Evolutionary conservation across 441 rosid genomes (phyloP), one percentile per base, ranked within the genome.

Genomic region (Corymbia calophylla): DNA sequence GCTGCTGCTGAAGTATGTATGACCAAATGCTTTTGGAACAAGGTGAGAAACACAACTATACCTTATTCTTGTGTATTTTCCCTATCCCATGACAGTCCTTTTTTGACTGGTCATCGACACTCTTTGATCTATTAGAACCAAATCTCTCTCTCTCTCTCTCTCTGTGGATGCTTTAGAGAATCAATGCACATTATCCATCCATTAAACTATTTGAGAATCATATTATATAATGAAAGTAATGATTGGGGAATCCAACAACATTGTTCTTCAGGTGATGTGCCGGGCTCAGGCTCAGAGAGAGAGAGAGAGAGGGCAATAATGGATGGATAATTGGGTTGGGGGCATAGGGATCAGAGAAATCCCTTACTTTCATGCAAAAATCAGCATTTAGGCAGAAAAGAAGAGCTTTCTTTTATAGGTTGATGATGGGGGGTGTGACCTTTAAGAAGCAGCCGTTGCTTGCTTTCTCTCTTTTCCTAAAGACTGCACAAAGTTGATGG

Each of bases 331-430:
- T 95, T 93, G 92, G 91, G 92, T 86, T 92, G 87, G 29, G 53
- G 51, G 88, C 89, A 90, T 93, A 89, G 91, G 91, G 96, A 95
- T 96, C 96, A 93, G 91, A 95, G 95, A 93, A 93, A 87, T 93
- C 93, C 89, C 87, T 90, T 94, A 93, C 95, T 96, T 94, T 92
- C 92, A 95, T 94, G 94, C 93, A 91, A 90, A 73, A 90, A 80
- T 53, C 77, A 82, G 84, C 90, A 89, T 87, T 62, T 66, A 87
- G 19, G 55, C 84, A 56, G 56, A 90, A 91, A 89, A 90, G 81
- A 88, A 89, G 87, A 88, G 92, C 92, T 93, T 91, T 93, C 62
- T 86, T 55, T 86, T 86, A 53, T 86, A 82, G 89, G 90, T n/a
- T 35, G 92, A 91, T 88, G 60, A 51, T 86, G 62, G 84, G 84